These are phyloP conservation scores for Sarocladiaceae sp. DNA, from an alignment of 2,329 filamentous ascomycete species.

Conservation along the genomic window DNA sequence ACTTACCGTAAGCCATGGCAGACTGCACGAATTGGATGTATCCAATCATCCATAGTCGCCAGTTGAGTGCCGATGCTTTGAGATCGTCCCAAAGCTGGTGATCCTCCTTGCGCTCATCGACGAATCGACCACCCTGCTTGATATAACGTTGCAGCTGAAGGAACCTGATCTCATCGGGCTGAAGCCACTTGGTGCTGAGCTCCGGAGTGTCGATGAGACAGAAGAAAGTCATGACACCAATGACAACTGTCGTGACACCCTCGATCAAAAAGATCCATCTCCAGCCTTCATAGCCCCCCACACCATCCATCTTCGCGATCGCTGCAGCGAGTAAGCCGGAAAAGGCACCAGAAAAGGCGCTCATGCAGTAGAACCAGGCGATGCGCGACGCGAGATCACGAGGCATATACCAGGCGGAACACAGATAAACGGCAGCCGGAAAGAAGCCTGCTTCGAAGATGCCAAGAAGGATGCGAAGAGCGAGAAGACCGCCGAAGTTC, in stretches of 20 bases:
- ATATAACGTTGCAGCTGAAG: background rate
- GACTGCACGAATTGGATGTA: too few relatives aligned
- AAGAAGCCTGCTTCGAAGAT: too few relatives aligned
- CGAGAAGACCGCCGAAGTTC: conserved; percentile 14
- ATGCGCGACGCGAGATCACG: conserved; percentile 21
- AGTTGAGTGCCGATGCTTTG: background rate
- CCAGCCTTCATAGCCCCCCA: conserved; percentile 15
- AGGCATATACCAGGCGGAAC: conserved; percentile 23
- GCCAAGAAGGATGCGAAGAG: background rate
- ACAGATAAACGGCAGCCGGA: too few relatives aligned
- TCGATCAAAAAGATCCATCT: conserved; percentile 20
- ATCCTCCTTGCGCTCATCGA: background rate
- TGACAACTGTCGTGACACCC: conserved; percentile 21
- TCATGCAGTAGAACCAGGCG: conserved; percentile 22
- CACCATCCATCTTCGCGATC: conserved; percentile 17
- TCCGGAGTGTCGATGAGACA: background rate
- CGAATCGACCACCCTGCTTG: background rate
- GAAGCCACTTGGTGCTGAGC: conserved; percentile 1
- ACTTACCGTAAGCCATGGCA: too few relatives aligned
- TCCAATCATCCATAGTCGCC: background rate
- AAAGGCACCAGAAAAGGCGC: conserved; percentile 17
- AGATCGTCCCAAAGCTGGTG: background rate
- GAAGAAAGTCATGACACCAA: background rate
- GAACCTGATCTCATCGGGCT: conserved; percentile 5
- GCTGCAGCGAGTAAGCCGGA: conserved; percentile 17